phyloP scores from a whole-genome alignment of 306 rosid genomes.

The Astragalus glycyphyllos region DNA sequence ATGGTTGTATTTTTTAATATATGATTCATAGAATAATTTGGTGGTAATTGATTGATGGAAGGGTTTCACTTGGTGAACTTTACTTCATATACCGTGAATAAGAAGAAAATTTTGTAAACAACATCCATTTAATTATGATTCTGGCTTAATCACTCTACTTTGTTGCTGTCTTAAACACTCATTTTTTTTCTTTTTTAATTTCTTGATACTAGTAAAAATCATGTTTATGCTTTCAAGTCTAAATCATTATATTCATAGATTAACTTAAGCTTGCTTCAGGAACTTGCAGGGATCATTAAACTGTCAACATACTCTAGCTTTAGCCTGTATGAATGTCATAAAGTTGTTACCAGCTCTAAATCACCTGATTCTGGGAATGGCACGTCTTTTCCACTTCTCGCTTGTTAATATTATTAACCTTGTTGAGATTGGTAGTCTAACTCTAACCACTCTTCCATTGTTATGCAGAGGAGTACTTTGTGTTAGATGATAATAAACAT shows the following conservation, averaged over 20 bases:
- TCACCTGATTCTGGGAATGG: conserved; percentile 86
- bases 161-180: conserved; percentile 23
- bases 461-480: conserved; percentile 81
- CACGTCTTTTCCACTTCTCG: conserved; percentile 36
- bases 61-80: neutral
- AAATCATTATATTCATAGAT: conserved; percentile 31
- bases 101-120: neutral
- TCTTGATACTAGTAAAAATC: conserved; percentile 18
- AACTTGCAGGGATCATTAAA: conserved; percentile 87
- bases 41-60: neutral
- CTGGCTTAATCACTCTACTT: conserved; percentile 4
- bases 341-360: conserved; percentile 75
- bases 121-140: conserved; percentile 13
- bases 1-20: conserved; percentile 11
- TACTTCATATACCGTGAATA: neutral
- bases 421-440: conserved; percentile 41
- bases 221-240: conserved; percentile 8
- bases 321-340: conserved; percentile 85
- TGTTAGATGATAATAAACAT: conserved; percentile 89
- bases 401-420: conserved; percentile 31
- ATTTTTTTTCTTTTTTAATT: conserved; percentile 24
- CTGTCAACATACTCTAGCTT: conserved; percentile 81
- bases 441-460: conserved; percentile 50
- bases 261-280: conserved; percentile 58
- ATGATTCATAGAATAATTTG: neutral